phyloP scores from a whole-genome alignment of 441 rosid species.

The Cnidoscolus chayamansa region DNA sequence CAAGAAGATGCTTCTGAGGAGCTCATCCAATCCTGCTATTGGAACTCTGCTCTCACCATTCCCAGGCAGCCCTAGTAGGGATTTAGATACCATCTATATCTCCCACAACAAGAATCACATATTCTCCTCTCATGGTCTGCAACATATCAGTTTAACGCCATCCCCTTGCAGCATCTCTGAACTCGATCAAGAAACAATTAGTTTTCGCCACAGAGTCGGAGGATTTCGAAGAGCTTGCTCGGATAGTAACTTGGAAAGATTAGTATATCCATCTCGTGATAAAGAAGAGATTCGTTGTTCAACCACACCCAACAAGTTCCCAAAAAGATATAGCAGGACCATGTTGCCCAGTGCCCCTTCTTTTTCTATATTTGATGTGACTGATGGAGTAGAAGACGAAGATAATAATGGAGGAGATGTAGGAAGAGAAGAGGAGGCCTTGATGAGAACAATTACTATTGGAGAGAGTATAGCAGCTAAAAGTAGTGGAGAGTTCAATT shows the following conservation, averaged over 20 bases:
- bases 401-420: constrained; percentile 19
- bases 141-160: constrained; percentile 16
- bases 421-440: constrained; percentile 23
- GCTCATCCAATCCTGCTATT: constrained; percentile 28
- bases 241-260: constrained; percentile 30
- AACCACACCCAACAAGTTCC: constrained; percentile 17
- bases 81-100: constrained; percentile 9
- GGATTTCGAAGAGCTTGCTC: constrained; percentile 31
- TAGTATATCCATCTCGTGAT: constrained; percentile 15
- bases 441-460: constrained; percentile 43
- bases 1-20: constrained; percentile 27
- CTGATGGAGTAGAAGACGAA: constrained; percentile 30
- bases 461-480: constrained; percentile 38
- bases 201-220: not conserved
- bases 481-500: constrained; percentile 47
- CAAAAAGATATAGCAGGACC: constrained; percentile 4
- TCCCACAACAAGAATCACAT: not conserved
- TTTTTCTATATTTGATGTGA: constrained; percentile 39
- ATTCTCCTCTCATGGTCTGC: no score
- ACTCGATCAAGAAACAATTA: constrained; percentile 15
- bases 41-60: constrained; percentile 16
- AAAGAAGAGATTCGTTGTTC: constrained; percentile 20
- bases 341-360: constrained; percentile 62
- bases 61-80: constrained; percentile 25
- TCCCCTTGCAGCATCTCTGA: constrained; percentile 10